Percentiles rank a stretch among this genome's conserved stretches.
phyloP scores from a whole-genome alignment of 2,329 filamentous ascomycete species.

The Alternaria sp. region DNA sequence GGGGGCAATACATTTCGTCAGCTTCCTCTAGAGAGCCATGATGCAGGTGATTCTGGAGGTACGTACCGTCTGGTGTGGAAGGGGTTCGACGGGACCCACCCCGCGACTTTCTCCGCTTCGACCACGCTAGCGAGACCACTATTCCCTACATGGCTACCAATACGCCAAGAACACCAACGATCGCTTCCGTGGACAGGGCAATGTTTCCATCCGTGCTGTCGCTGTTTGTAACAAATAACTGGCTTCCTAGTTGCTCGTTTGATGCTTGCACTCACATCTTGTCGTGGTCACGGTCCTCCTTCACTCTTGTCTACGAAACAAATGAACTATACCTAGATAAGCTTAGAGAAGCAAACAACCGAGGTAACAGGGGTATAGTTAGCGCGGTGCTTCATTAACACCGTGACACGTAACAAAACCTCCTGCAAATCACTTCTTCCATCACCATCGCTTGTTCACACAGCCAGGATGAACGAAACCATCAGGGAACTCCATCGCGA shows the following conservation, averaged over 20 bases:
- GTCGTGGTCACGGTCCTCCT: no score
- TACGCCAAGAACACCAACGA: not conserved
- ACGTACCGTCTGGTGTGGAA: not conserved
- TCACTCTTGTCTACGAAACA: no score
- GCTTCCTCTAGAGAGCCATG: not conserved
- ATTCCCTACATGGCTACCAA: not conserved
- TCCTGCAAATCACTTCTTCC: not conserved
- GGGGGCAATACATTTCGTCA: not conserved
- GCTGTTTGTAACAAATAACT: no score
- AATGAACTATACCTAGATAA: no score
- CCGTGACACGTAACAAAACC: not conserved
- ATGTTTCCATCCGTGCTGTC: not conserved
- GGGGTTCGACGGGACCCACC: not conserved
- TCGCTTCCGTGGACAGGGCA: not conserved
- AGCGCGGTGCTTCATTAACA: not conserved
- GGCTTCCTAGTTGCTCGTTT: no score
- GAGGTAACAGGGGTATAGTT: no score
- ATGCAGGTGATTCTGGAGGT: no score
- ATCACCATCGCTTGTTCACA: not conserved
- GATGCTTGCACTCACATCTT: no score
- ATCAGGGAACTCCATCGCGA: slow-evolving; percentile 51
- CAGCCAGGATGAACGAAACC: slow-evolving; percentile 20
- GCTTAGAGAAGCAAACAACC: no score
- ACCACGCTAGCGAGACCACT: not conserved
- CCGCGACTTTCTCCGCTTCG: not conserved